These are phyloP conservation scores for Cantharellus cinnabarinus DNA, from an alignment of 768 basidiomycete genomes.

Conservation along the genomic window DNA sequence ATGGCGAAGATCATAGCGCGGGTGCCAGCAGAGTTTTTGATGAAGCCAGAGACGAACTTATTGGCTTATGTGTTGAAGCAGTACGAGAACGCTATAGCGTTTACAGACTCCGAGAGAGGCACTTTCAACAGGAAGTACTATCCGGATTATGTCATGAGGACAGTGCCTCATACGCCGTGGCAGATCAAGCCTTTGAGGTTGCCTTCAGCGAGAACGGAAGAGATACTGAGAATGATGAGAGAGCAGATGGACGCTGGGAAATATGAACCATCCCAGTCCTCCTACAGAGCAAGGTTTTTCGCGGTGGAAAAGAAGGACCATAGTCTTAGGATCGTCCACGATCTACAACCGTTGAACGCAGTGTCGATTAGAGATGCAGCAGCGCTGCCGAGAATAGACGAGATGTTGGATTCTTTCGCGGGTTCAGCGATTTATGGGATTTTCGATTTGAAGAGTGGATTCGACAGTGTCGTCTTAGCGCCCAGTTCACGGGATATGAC, in stretches of 20 bases:
- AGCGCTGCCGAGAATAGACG: conserved; percentile 17
- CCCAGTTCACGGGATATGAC: background rate
- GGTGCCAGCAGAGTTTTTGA: too few species aligned
- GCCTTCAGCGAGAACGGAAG: conserved; percentile 4
- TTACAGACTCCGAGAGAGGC: conserved; percentile 11
- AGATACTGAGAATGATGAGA: background rate
- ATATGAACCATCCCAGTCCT: background rate
- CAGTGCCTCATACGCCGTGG: background rate
- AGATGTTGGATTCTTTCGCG: conserved; percentile 17
- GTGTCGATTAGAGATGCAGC: conserved; percentile 22
- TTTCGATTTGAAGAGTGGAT: background rate
- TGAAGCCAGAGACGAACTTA: too few species aligned
- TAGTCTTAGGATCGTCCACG: conserved; percentile 18
- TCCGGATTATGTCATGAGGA: background rate
- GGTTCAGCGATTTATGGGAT: conserved; percentile 5
- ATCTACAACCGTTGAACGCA: conserved; percentile 21
- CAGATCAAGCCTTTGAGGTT: background rate
- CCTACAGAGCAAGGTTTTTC: background rate
- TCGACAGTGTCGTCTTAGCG: background rate
- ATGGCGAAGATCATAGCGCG: too few species aligned
- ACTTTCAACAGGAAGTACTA: conserved; percentile 5
- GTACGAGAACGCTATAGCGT: conserved; percentile 11
- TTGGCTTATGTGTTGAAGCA: background rate
- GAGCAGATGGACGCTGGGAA: background rate
- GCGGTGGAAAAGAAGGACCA: background rate